Evolutionary conservation across 2,329 filamentous ascomycete genomes (phyloP).

Genomic region (Claviceps purpurea): DNA sequence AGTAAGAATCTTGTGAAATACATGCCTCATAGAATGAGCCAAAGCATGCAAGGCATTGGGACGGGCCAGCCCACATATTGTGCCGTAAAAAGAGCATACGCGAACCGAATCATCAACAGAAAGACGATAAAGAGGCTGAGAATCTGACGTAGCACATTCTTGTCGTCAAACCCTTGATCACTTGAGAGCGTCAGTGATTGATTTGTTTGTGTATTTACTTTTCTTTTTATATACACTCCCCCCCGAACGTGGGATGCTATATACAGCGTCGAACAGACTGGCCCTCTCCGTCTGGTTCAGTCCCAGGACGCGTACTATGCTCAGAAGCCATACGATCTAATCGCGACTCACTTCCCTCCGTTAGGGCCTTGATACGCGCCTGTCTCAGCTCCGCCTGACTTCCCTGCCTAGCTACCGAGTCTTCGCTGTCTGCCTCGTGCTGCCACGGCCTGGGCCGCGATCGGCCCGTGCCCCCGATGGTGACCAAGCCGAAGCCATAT

Average conservation of each 20-base stretch:
- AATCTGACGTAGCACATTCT: too few species aligned
- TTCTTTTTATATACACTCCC: not conserved
- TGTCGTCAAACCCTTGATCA: too few species aligned
- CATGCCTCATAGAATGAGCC: too few species aligned
- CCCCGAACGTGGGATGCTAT: not conserved
- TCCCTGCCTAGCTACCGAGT: not conserved
- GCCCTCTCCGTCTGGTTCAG: not conserved
- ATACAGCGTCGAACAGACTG: not conserved
- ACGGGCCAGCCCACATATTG: too few species aligned
- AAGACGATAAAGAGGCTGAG: too few species aligned
- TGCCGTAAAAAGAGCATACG: too few species aligned
- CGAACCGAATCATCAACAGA: too few species aligned
- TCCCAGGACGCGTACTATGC: not conserved
- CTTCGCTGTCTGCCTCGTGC: not conserved
- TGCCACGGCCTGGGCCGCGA: not conserved
- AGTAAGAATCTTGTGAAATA: too few species aligned
- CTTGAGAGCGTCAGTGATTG: too few species aligned
- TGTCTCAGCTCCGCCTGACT: not conserved
- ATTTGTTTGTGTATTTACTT: too few species aligned
- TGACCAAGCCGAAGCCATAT: not conserved
- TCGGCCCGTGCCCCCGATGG: not conserved
- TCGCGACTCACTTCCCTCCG: not conserved
- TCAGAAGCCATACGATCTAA: not conserved
- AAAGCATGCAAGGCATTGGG: too few species aligned
- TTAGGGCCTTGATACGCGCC: not conserved